Evolutionary conservation across 2,329 filamentous ascomycete species (phyloP), one percentile per base, ranked within the genome.

Genomic region (Fusarium goolgardi): DNA sequence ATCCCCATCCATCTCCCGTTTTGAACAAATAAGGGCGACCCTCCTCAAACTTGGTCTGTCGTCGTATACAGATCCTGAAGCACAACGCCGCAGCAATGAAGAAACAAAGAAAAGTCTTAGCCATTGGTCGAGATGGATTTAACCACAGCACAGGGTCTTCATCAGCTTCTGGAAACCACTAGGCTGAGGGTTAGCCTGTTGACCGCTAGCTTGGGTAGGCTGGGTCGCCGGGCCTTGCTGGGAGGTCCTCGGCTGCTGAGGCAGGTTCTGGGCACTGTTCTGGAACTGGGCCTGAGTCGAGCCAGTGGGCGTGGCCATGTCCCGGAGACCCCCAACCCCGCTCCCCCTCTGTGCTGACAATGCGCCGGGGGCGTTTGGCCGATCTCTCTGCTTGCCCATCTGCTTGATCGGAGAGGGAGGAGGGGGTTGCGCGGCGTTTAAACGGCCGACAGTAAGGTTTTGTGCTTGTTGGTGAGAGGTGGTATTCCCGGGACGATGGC

Each of bases 221-320:
- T 77, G 77, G 46, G 83, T 86, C 82, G 88, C 83, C 62, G 84
- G 86, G 60, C 85, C 83, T 76, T 89, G 88, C 65, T 86, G 83
- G 64, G 86, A 86, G 76, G 87, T 85, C 69, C 85, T 84, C 75
- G 86, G 88, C 74, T 87, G 88, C 73, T 88, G 88, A 50, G 91
- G 87, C 70, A 97, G 86, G 79, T 97, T 96, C 79, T 93, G 92
- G 76, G 91, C 92, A 83, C 93, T 97, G 86, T 93, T 95, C 83
- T 97, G 94, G 85, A 97, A 97, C 78, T 97, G 95, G 71, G 95
- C 95, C 81, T 96, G 93, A 69, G 93, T 97, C 77, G 93, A 97
- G 75, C 91, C 93, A 77, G 94, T 91, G 73, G 94, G 92, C 70
- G 94, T 95, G 76, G 89, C 88, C 79, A 91, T 88, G 79, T 96